phyloP scores from a whole-genome alignment of 169 alveolate genomes.

The Miamiensis avidus region DNA sequence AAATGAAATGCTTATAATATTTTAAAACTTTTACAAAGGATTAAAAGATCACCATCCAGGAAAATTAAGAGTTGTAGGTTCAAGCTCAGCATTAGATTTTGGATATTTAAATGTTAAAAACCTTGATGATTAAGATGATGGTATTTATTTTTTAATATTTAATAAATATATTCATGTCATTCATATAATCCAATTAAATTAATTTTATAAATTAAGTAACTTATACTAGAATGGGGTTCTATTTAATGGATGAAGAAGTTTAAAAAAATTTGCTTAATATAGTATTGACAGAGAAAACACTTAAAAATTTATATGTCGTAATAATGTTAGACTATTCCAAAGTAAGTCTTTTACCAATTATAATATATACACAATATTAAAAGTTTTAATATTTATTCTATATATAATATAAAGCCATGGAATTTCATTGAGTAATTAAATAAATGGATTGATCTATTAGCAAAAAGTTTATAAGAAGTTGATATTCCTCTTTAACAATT shows the following conservation, averaged over 20 bases:
- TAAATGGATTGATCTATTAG: constrained; percentile 34
- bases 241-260: constrained; percentile 29
- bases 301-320: constrained; percentile 19
- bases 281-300: constrained; percentile 9
- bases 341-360: not conserved
- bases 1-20: not conserved
- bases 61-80: constrained; percentile 23
- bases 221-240: constrained; percentile 30
- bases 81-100: constrained; percentile 32
- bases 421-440: constrained; percentile 40
- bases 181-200: not conserved
- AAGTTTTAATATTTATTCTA: not conserved
- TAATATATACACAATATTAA: not conserved
- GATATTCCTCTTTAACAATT: constrained; percentile 15
- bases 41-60: constrained; percentile 21
- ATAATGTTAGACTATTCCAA: constrained; percentile 32
- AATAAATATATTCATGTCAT: not conserved
- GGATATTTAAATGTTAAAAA: constrained; percentile 37
- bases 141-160: not conserved
- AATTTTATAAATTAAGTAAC: constrained; percentile 7
- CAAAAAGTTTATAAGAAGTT: constrained; percentile 13
- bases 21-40: not conserved
- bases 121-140: constrained; percentile 37
- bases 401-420: constrained; percentile 29
- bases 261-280: not conserved